These are phyloP conservation scores for Tremella fuciformis DNA, from an alignment of 768 basidiomycete genomes.

Conservation along the genomic window DNA sequence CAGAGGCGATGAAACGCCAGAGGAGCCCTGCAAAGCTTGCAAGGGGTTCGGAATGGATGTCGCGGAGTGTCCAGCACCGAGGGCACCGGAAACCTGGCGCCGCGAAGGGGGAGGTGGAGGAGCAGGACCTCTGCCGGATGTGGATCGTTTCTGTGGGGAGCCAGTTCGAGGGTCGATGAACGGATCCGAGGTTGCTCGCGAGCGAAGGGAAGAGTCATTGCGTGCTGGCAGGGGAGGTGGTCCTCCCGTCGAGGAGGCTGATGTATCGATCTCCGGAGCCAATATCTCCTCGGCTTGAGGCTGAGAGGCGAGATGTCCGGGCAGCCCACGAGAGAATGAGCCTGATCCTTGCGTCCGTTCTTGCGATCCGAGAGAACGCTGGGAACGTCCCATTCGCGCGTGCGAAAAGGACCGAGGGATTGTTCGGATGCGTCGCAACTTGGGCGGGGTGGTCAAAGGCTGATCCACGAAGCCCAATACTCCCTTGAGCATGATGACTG, in stretches of 20 bases:
- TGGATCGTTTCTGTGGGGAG: constrained; percentile 1
- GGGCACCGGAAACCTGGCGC: neutral
- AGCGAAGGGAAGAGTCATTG: constrained; percentile 6
- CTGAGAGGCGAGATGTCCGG: neutral
- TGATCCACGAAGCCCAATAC: constrained; percentile 75
- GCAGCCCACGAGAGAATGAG: neutral
- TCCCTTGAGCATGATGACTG: constrained; percentile 84
- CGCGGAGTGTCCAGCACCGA: neutral
- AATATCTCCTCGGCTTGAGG: neutral
- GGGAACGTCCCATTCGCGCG: constrained; percentile 13
- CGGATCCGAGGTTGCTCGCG: constrained; percentile 36
- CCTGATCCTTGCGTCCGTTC: neutral
- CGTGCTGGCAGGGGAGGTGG: neutral
- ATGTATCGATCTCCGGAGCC: neutral
- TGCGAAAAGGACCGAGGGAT: constrained; percentile 24
- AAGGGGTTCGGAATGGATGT: constrained; percentile 23
- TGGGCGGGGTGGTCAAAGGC: constrained; percentile 45
- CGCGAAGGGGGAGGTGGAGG: constrained; percentile 30
- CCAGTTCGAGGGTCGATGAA: constrained; percentile 28
- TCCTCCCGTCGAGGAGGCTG: neutral
- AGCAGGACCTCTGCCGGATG: constrained; percentile 30
- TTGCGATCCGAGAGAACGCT: constrained; percentile 9
- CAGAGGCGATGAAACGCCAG: neutral
- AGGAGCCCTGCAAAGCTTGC: constrained; percentile 5
- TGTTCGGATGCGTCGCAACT: constrained; percentile 28